Percentiles rank a stretch among this genome's conserved stretches.
Conservation (phyloP, 768 basidiomycete species). For the Phaeolepiota aurea region DNA sequence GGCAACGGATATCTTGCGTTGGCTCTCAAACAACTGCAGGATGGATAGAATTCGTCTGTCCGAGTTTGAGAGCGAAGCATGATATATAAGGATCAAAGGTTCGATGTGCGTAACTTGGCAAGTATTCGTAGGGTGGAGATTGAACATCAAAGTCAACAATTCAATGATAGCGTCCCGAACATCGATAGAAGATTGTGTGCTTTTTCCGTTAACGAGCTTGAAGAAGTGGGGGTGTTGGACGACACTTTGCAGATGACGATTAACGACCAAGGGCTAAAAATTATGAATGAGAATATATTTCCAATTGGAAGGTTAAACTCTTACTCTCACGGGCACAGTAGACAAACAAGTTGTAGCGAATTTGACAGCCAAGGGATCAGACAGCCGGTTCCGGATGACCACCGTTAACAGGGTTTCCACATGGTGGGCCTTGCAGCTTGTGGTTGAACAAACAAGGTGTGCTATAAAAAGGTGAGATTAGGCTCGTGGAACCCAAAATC, state of each 20-base stretch:
- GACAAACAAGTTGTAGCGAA: constrained; percentile 34
- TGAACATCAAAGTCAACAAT: constrained; percentile 62
- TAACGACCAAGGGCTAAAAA: constrained; percentile 58
- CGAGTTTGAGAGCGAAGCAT: constrained; percentile 55
- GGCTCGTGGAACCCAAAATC: no score
- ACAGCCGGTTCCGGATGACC: constrained; percentile 52
- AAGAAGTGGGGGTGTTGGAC: constrained; percentile 63
- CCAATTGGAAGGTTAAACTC: constrained; percentile 5
- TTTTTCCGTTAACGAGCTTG: constrained; percentile 25
- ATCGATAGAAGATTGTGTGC: constrained; percentile 11
- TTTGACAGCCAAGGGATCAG: constrained; percentile 27
- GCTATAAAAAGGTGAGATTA: constrained; percentile 26
- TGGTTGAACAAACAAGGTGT: constrained; percentile 17
- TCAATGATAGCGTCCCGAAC: constrained; percentile 40
- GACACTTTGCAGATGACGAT: constrained; percentile 68
- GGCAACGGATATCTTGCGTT: constrained; percentile 57
- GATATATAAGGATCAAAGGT: constrained; percentile 67
- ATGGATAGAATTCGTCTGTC: constrained; percentile 68
- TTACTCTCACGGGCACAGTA: constrained; percentile 55
- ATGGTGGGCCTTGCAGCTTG: constrained; percentile 42
- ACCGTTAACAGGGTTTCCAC: constrained; percentile 67
- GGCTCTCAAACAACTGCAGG: constrained; percentile 69
- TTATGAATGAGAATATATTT: constrained; percentile 4
- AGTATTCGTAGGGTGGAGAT: constrained; percentile 70
- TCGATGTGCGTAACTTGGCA: constrained; percentile 82